Conservation (phyloP, 2,329 filamentous ascomycete species). For the Fusarium nanum region DNA sequence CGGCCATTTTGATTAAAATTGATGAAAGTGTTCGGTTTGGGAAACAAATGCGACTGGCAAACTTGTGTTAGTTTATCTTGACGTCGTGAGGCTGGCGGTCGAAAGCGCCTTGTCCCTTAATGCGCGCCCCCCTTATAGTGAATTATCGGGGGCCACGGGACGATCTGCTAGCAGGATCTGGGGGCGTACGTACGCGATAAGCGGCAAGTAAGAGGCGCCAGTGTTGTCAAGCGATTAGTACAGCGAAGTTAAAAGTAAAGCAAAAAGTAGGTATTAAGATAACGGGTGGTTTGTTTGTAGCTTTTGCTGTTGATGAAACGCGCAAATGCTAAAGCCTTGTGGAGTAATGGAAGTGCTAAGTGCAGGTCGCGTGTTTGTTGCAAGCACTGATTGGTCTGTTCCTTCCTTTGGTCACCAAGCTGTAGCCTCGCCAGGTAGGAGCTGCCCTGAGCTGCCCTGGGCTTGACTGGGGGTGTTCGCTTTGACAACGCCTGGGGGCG, state of each 20-base stretch:
- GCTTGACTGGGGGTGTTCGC: conserved; percentile 1
- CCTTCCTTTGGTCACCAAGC: neutral
- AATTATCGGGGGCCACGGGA: conserved; percentile 10
- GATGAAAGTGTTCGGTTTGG: conserved; percentile 21
- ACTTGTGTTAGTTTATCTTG: conserved; percentile 21
- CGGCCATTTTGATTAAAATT: conserved; percentile 51
- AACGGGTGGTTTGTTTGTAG: conserved; percentile 14
- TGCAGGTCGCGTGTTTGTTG: conserved; percentile 34
- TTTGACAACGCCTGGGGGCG: conserved; percentile 10
- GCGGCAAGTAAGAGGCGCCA: conserved; percentile 19
- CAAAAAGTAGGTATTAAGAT: conserved; percentile 1
- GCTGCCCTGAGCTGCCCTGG: conserved; percentile 1
- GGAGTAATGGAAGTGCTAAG: conserved; percentile 20
- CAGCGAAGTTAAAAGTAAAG: conserved; percentile 12
- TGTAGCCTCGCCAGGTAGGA: conserved; percentile 24
- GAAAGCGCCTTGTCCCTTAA: conserved; percentile 36
- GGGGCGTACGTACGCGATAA: conserved; percentile 28
- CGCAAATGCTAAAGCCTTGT: conserved; percentile 38
- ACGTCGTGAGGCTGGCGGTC: conserved; percentile 32
- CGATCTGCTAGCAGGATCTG: conserved; percentile 15
- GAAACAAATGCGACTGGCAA: conserved; percentile 22
- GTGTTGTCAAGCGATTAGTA: conserved; percentile 19
- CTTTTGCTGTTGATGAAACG: conserved; percentile 21
- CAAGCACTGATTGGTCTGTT: conserved; percentile 25
- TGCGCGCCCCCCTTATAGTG: conserved; percentile 24